phyloP scores from a whole-genome alignment of 2,329 filamentous ascomycete genomes.

The Phialophora macrospora region DNA sequence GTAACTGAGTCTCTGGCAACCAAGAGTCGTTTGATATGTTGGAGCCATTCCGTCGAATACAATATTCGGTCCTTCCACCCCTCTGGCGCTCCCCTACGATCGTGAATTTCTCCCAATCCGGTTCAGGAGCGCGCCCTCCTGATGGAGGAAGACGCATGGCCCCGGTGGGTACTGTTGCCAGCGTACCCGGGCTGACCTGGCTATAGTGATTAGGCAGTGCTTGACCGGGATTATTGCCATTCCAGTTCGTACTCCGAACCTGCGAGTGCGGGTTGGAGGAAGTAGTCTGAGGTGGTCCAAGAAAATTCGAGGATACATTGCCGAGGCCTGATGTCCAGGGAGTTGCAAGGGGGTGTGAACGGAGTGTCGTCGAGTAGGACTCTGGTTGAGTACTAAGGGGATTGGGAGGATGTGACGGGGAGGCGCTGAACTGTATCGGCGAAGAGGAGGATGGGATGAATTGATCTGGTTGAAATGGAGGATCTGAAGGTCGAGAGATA shows the following conservation, averaged over 20 bases:
- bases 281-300: background rate
- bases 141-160: background rate
- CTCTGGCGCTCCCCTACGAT: background rate
- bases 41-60: background rate
- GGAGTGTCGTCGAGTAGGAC: background rate
- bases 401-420: background rate
- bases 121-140: background rate
- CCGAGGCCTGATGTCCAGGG: background rate
- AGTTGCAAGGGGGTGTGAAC: background rate
- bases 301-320: background rate
- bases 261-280: background rate
- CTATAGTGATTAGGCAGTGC: background rate
- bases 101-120: background rate
- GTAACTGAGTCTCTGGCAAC: background rate
- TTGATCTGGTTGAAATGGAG: background rate
- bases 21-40: background rate
- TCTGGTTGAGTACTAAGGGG: background rate
- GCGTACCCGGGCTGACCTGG: background rate
- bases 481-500: background rate
- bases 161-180: background rate
- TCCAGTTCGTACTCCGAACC: background rate
- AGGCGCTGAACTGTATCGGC: background rate
- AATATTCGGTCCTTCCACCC: background rate
- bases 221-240: background rate
- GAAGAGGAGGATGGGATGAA: background rate